Conservation (phyloP, 2,329 filamentous ascomycete genomes). For the Diaporthe amygdali region DNA sequence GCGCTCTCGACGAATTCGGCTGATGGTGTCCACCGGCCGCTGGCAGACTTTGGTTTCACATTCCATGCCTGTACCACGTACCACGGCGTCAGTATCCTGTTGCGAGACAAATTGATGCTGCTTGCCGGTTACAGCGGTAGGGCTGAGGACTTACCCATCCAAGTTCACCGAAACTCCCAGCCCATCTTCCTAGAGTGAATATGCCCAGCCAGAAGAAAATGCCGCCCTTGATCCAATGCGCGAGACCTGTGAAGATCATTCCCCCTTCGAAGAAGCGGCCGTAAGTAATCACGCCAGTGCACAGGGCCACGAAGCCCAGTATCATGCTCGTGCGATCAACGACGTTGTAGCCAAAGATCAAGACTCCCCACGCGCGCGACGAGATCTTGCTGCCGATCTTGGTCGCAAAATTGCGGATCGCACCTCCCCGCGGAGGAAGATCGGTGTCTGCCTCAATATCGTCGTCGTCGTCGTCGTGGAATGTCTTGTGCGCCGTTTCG, state of each 20-base stretch:
- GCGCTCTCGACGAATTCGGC: slow-evolving; percentile 91
- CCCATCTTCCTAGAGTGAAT: slow-evolving; percentile 85
- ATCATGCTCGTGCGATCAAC: slow-evolving; percentile 80
- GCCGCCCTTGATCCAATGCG: slow-evolving; percentile 92
- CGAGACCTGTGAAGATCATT: slow-evolving; percentile 81
- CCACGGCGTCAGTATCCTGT: slow-evolving; percentile 22
- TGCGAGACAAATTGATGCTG: background rate
- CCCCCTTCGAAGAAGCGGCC: slow-evolving; percentile 79
- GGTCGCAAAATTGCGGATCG: slow-evolving; percentile 57
- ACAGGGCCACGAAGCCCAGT: slow-evolving; percentile 75
- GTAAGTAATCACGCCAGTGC: slow-evolving; percentile 76
- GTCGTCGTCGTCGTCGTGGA: slow-evolving; percentile 53
- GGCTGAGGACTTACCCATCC: slow-evolving; percentile 69
- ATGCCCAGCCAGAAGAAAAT: slow-evolving; percentile 95
- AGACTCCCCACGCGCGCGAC: slow-evolving; percentile 58
- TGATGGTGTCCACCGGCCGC: slow-evolving; percentile 73
- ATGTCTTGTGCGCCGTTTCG: slow-evolving; percentile 48
- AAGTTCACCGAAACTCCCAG: slow-evolving; percentile 86
- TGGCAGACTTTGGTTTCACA: slow-evolving; percentile 64
- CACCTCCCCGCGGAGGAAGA: slow-evolving; percentile 45
- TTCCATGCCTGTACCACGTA: slow-evolving; percentile 74
- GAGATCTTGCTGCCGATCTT: slow-evolving; percentile 62
- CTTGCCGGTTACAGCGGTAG: background rate
- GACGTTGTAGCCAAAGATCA: slow-evolving; percentile 67
- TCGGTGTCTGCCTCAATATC: slow-evolving; percentile 46